phyloP scores from a whole-genome alignment of 768 basidiomycete species.

The Rhodocollybia butyracea region DNA sequence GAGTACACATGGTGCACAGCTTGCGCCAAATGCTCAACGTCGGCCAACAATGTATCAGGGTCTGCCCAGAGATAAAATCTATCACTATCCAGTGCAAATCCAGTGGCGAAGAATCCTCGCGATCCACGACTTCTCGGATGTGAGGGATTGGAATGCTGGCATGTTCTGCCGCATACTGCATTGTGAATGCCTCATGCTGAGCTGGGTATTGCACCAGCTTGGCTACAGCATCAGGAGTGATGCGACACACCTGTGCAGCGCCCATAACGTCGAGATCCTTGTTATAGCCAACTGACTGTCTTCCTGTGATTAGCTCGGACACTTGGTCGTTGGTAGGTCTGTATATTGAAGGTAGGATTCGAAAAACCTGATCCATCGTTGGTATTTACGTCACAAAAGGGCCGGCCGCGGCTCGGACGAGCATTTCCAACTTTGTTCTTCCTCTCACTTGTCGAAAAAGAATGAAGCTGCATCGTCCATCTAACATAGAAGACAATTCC shows the following conservation, averaged over 20 bases:
- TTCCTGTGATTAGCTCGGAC: too few species aligned
- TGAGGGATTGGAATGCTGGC: constrained; percentile 16
- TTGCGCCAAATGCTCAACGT: constrained; percentile 13
- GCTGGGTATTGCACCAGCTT: neutral
- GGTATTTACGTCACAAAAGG: too few species aligned
- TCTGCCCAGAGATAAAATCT: constrained; percentile 21
- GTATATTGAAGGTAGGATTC: too few species aligned
- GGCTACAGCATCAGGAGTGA: neutral
- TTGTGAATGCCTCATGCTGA: neutral
- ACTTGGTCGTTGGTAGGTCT: too few species aligned
- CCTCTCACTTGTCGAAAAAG: too few species aligned
- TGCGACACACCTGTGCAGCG: neutral
- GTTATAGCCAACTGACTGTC: too few species aligned
- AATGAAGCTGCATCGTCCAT: too few species aligned
- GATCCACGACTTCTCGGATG: constrained; percentile 12
- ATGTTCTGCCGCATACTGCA: neutral
- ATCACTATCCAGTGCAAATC: constrained; percentile 21
- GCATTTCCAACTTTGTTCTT: too few species aligned
- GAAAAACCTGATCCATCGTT: too few species aligned
- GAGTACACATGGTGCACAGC: constrained; percentile 15
- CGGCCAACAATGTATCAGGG: constrained; percentile 16
- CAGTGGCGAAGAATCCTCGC: neutral
- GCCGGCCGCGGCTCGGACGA: too few species aligned
- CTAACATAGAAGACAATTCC: too few species aligned
- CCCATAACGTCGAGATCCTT: constrained; percentile 1